Base-by-base conservation (phyloP, 2,329 filamentous ascomycete genomes). In the Ascosphaera aggregata region DNA sequence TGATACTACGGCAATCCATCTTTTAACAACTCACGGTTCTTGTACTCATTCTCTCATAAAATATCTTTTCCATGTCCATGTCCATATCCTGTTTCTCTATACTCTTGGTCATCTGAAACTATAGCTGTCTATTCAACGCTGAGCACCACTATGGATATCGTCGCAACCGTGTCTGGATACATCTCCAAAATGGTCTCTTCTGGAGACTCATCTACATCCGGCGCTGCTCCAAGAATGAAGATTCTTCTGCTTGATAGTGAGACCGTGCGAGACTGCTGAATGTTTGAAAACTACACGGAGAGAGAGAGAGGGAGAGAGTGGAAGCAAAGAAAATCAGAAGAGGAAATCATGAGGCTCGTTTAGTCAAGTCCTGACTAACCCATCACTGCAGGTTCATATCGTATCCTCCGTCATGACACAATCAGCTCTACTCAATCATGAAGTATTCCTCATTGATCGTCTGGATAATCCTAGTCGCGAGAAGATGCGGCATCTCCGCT, bases 401-500 rank as follows among this genome's bases (percentile, higher is more conserved):
- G 74, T 94, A 16, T 98, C 91, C 8, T 91, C 85, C 3, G 85
- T 89, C 40, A 86, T 86, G 43, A 95, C 89, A 1, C 91, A 98
- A 56, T 98, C 89, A 19, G 74, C 82, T 31, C 72, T 98, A 16
- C 73, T 98, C 45, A 93, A 81, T 53, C 84, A 98, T 62, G 86
- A 95, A 61, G 80, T 98, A 48, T 98, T 94, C 60, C 80, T 98
- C 44, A 94, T 91, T 51, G 89, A 98, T 58, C 82, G 89, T 43
- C 64, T 98, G 41, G 89, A 95, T 54, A 95, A 94, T 49, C 64
- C 71, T 42, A 74, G 75, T 45, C 73, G 89, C 37, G 91, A 98
- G 62, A 94, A 92, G 66, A 95, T 98, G 89, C 78, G 89, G 44
- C 89, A 98, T 62, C 67, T 98, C 39, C 75, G 84, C 39, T 98